Evolutionary conservation across 2,329 filamentous ascomycete genomes (phyloP), one percentile per base, ranked within the genome.

Genomic region (Nemania serpens): DNA sequence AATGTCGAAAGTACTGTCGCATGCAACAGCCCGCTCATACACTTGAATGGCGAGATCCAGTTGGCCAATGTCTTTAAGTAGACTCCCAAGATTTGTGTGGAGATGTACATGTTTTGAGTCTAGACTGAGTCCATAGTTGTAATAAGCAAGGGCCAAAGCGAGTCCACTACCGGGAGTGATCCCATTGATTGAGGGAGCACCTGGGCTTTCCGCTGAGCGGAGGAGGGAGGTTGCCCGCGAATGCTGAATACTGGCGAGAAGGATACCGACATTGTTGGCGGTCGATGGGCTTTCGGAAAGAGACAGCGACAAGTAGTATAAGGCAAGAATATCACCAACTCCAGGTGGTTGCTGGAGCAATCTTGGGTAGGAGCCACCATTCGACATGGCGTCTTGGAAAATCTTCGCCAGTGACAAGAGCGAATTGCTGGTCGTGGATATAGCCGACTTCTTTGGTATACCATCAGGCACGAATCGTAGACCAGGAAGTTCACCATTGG

Each of bases 231-330:
- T 78, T 65, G 76, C 75, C 22, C 78, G 76, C 9, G 78, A 74
- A 68, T 96, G 93, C 71, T 97, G 95, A 18, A 98, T 91, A 58
- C 95, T 91, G 5, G 95, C 95, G n/a, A 99, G 85, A 29, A 99
- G 82, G 57, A 99, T 99, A 2, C 95, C 95, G 12, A 99, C 93
- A 73, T 99, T 99, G 74, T 99, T 99, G 0, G 95, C 95, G 0
- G 95, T 99, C 0, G 95, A 99, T 2, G 95, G 95, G 70, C 95
- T 98, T 49, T 95, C 93, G 66, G 97, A 95, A 2, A 99, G 82
- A 0, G 95, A 96, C 2, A 99, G 79, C 0, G 95, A 99, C 2
- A 99, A 82, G 71, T 99, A 99, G 75, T 99, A 99, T 12, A 99
- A 83, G 1, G 93, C 91, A 37, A 99, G 78, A 39, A 99, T 98